Base-by-base conservation (phyloP, 2,329 filamentous ascomycete species). In the Fonsecaea monophora region DNA sequence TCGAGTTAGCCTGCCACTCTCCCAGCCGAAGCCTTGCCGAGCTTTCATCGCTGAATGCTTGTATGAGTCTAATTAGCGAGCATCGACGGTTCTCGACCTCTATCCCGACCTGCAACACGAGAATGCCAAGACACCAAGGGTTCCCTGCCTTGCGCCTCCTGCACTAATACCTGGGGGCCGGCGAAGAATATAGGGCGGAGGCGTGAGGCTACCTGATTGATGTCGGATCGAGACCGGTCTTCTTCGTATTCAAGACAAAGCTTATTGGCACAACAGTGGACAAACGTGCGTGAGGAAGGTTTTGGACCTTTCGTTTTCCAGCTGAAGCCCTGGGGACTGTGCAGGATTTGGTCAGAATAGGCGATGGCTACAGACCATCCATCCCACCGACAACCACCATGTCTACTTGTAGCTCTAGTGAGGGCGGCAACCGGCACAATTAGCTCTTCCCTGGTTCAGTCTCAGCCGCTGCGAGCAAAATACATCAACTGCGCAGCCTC, bases 171-270 rank as follows among this genome's bases (percentile, higher is more conserved):
- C 40, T n/a, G 13, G 40, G 40, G 40, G 13, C 40, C 15, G 18
- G 4, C n/a, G 40, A 42, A 4, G 40, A 42, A 13, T 5, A n/a
- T 42, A 42, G 40, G 40, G n/a, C 40, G 15, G 40, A 42, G 3
- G 40, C 40, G 40, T 13, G 15, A 42, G 40, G 13, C 40, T n/a
- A n/a, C 15, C 40, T n/a, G 40, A 42, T 1, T 50, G 18, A 50
- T 48, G 13, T 21, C 45, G 18, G 45, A 50, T 50, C 45, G 45
- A 50, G 45, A 50, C 45, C 45, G 45, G 18, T 50, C 45, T 50
- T 21, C 18, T 25, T 50, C 45, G 45, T 50, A 50, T 50, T 30
- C 45, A 10, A 50, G 4, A 25, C 7, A 50, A 50, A 50, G 45
- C 21, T 25, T 50, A 50, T 50, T 50, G 45, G 45, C 45, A 50